Base-by-base conservation (phyloP, 208 protist genomes). In the Zelonia costaricensis region DNA sequence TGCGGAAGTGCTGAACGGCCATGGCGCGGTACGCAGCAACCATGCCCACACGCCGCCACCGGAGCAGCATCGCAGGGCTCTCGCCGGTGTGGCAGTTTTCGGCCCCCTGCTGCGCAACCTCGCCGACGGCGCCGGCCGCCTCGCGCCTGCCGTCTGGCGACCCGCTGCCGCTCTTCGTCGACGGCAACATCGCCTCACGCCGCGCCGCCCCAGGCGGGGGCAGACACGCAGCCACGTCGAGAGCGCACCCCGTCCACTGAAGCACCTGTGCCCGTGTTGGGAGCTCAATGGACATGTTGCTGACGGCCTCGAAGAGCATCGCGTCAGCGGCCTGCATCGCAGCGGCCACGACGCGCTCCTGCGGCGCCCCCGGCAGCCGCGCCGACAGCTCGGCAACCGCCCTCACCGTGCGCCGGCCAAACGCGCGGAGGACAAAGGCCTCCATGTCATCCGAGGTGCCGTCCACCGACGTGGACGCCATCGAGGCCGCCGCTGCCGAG, bases 1-100 rank as follows among this genome's bases (percentile, higher is more conserved):
- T 52, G 45, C 67, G 67, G 31, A 62, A 74, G 39, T 67, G 67
- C 28, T 54, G 47, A 4, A 74, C 67, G 8, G 67, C 53, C 38
- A 67, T 59, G 31, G 45, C 52, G 20, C 67, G 67, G 22, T 74
- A 74, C 46, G 56, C 62, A 13, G 42, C 38, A 3, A 66, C 51
- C 60, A 66, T 66, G 13, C 60, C 60, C 1, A 66, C 60, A 6
- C 60, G 36, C 42, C 52, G 48, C 60, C 60, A 66, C 30, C 1
- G 10, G 6, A 66, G 16, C 10, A 30, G 18, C 38, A 23, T 13
- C 28, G 36, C 16, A 8, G 16, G 8, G 7, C 9, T 12, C 15
- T 13, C 36, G 16, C 13, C 20, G 18, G 38, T 36, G 20, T 20
- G 36, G 31, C 12, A 3, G 15, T 1, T 31, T 16, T 40, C 33